Conservation (phyloP, 345 rosid genomes). For the Zanthoxylum bungeanum region DNA sequence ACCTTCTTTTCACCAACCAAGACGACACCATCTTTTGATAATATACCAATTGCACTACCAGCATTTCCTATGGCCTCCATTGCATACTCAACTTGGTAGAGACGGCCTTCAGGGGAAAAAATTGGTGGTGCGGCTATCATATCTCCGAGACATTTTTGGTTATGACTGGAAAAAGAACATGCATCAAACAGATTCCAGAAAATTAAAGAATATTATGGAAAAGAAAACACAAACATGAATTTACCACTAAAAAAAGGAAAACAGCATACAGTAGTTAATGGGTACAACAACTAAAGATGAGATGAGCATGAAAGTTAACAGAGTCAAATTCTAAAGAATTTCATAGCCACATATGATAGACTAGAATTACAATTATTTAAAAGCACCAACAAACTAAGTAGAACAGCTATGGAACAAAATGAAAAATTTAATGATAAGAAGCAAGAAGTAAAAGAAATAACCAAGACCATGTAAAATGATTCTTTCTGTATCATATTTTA, state of each 20-base stretch:
- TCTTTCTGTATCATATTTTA: background rate
- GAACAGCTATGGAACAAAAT: background rate
- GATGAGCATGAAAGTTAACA: background rate
- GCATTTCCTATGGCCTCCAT: conserved; percentile 99
- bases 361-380: background rate
- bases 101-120: conserved; percentile 97
- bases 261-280: background rate
- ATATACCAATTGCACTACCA: conserved; percentile 82
- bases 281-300: background rate
- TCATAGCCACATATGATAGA: background rate
- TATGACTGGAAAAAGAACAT: too few relatives aligned
- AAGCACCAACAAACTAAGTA: background rate
- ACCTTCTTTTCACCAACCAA: conserved; percentile 96
- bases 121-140: conserved; percentile 97
- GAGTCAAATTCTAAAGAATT: background rate
- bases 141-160: conserved; percentile 76
- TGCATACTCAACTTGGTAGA: conserved; percentile 94
- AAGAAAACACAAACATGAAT: background rate
- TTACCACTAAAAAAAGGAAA: background rate
- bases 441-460: background rate
- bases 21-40: conserved; percentile 87
- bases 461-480: background rate
- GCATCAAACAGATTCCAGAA: background rate
- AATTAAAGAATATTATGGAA: too few relatives aligned
- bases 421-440: background rate